Conservation (phyloP, 257 asterid species). For the Nicotiana noctiflora region DNA sequence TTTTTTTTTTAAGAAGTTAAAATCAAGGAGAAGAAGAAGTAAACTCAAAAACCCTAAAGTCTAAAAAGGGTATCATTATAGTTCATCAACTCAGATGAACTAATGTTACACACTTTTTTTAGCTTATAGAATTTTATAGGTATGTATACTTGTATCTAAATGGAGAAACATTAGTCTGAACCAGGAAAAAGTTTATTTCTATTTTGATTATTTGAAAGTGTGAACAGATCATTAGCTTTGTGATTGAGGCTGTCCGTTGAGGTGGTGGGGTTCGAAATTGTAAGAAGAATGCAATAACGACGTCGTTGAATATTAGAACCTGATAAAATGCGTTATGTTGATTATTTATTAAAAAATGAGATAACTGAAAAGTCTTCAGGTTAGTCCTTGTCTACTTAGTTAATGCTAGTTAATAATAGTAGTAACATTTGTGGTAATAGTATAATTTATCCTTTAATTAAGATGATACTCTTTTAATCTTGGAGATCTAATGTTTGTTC, state of each 20-base stretch:
- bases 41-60: neutral
- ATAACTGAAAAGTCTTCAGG: neutral
- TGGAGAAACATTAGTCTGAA: neutral
- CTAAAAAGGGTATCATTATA: neutral
- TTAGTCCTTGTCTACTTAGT: neutral
- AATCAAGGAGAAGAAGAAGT: constrained; percentile 11
- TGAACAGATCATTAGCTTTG: constrained; percentile 3
- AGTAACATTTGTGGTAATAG: too few species aligned
- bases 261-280: neutral
- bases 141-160: neutral
- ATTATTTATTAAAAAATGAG: neutral
- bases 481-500: too few species aligned
- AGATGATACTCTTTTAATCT: too few species aligned
- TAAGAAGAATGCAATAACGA: neutral
- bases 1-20: constrained; percentile 9
- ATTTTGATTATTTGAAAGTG: neutral
- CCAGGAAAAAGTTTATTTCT: neutral
- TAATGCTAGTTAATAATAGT: neutral
- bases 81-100: constrained; percentile 33
- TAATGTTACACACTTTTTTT: neutral
- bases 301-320: neutral
- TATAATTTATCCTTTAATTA: too few species aligned
- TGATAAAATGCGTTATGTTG: neutral
- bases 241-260: constrained; percentile 10
- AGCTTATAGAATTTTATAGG: neutral